Base-by-base conservation (phyloP, 495 filamentous ascomycete species). In the Xylaria bambusicola region DNA sequence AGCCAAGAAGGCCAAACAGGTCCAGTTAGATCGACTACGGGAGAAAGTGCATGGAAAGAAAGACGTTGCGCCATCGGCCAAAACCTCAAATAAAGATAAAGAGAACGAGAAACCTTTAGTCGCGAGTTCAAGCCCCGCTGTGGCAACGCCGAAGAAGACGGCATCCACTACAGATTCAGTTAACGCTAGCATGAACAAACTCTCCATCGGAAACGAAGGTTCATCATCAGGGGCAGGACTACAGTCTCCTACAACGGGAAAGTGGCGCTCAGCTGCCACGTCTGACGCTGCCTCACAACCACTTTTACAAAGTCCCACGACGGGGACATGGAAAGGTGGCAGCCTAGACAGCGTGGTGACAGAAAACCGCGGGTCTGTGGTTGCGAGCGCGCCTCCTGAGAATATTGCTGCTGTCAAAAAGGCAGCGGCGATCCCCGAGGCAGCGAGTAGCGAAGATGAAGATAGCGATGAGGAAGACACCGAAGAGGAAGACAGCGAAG, bases 1-100 rank as follows among this genome's bases (percentile, higher is more conserved):
- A 13, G 89, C 88, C 0, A 73, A 82, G 58, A 89, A 86, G 69
- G 82, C 79, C 6, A 81, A 83, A 66, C 72, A 84, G 56, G 66
- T 76, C 29, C 73, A 71, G n/a, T 68, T 79, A 38, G 70, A 80
- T 3, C 64, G 60, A 51, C 63, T 78, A 40, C 69, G 78, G 24
- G 75, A 74, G 33, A 74, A 75, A 46, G 73, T 73, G 21, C 56
- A 72, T 50, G 67, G 66, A 27, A 77, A 72, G 52, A 73, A 67
- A 23, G 68, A 68, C 27, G 65, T 70, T 12, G 60, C 69, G 17
- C 57, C 64, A 20, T 60, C 72, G 27, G 61, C 70, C 47, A 64
- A 68, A 3, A 26, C 36, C 15, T 24, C 36, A 24, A 64, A 70
- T 26, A 68, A 67, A 56, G 70, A 66, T 55, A 63, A 77, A 42